Evolutionary conservation across 192 early-diverging fungal genomes (phyloP), one percentile per base, ranked within the genome.

Genomic region (Backusella luteola): DNA sequence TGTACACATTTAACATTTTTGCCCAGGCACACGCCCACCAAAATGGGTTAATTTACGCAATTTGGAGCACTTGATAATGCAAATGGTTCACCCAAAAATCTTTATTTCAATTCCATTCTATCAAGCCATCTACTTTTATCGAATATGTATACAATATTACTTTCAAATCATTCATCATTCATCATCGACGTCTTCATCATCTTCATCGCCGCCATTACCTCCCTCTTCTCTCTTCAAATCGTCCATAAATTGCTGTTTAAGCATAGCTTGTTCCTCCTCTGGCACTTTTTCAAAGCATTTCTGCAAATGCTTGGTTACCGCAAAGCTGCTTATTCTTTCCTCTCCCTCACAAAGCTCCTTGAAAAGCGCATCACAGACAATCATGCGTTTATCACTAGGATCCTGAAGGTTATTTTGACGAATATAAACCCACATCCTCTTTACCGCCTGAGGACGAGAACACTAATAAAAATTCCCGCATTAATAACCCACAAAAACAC

Each of bases 371-470:
- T 89, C 88, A 67, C 85, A 85, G 23, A 80, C 74, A 42, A 89
- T 84, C 14, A 46, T 68, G 26, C 86, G 80, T 49, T 84, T 85
- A 73, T 89, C 84, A 42, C 52, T 63, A 21, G 83, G 77, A 67
- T 80, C 76, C 26, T 89, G 88, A 6, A 89, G 71, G 6, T 77
- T 76, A 39, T 85, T 74, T 49, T 73, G 77, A 34, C 88, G 85
- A 66, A 89, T 89, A 69, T 89, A 86, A 5, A 44, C 86, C 88
- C 88, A 89, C 21, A 89, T 63, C 5, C 79, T 74, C 75, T 89
- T 89, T n/a, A 89, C 88, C 0, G 88, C 86, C 71, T 89, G 83
- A n/a, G 80, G 80, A n/a, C 88, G 80, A 3, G 88, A 79, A 17
- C 41, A 71, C 70, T 71, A 46, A 15, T 3, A 39, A 17, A 69